A percentile compares a stretch with the other conserved stretches of the same genome.
Evolutionary conservation across 2,329 filamentous ascomycete genomes (phyloP).

Genomic region (Fusarium sp.): DNA sequence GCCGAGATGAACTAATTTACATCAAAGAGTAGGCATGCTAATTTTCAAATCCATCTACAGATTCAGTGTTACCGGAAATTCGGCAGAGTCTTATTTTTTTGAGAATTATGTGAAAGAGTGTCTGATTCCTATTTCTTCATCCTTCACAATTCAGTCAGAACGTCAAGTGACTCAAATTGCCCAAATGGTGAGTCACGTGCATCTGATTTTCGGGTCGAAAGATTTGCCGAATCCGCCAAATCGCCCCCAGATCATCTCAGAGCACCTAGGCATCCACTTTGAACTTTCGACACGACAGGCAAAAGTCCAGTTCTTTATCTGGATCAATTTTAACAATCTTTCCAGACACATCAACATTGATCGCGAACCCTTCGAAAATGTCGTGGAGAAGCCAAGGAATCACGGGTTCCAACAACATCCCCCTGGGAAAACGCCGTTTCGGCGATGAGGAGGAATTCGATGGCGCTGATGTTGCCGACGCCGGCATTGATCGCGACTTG

Average conservation of each 20-base stretch:
- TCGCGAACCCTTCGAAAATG: slow-evolving; percentile 59
- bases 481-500: slow-evolving; percentile 61
- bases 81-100: no score
- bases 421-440: slow-evolving; percentile 87
- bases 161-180: background rate
- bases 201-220: background rate
- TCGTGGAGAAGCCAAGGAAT: slow-evolving; percentile 83
- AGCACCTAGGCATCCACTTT: slow-evolving; percentile 24
- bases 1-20: no score
- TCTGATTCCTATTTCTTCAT: no score
- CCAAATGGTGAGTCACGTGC: slow-evolving; percentile 29
- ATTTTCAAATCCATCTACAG: no score
- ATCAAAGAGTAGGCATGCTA: no score
- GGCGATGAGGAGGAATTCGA: slow-evolving; percentile 64
- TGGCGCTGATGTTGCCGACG: slow-evolving; percentile 55
- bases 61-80: no score
- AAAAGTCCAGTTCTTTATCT: slow-evolving; percentile 25
- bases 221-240: slow-evolving; percentile 34
- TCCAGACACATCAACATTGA: slow-evolving; percentile 10
- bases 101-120: no score
- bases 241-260: slow-evolving; percentile 31
- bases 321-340: slow-evolving; percentile 11
- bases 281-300: slow-evolving; percentile 24
- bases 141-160: background rate
- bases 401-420: slow-evolving; percentile 98